phyloP scores from a whole-genome alignment of 495 filamentous ascomycete genomes.

The Hypoxylon cercidicola region DNA sequence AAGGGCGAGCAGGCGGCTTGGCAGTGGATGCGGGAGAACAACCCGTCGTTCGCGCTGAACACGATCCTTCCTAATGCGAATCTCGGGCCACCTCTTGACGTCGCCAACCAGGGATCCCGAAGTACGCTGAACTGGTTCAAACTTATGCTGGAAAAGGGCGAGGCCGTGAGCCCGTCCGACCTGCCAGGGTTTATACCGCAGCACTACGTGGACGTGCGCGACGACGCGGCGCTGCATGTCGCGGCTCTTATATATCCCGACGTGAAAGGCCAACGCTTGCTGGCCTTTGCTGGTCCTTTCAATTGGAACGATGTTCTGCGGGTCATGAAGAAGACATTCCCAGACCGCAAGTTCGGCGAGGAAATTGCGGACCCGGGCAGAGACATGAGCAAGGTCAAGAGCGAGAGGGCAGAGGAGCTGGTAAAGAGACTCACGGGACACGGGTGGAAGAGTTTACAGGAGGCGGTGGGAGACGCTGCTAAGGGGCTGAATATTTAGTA shows the following conservation, averaged over 20 bases:
- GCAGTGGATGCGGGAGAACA: slow-evolving; percentile 35
- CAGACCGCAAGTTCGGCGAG: slow-evolving; percentile 15
- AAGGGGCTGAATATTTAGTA: slow-evolving; percentile 1
- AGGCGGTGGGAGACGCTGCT: slow-evolving; percentile 9
- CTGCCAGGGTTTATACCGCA: slow-evolving; percentile 14
- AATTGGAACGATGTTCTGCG: no score
- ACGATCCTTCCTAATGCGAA: slow-evolving; percentile 34
- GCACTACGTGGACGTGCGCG: slow-evolving; percentile 30
- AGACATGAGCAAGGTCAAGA: slow-evolving; percentile 33
- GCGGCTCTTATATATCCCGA: slow-evolving; percentile 35
- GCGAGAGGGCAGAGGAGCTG: slow-evolving; percentile 34
- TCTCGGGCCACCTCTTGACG: slow-evolving; percentile 22
- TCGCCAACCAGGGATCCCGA: slow-evolving; percentile 22
- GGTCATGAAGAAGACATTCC: slow-evolving; percentile 14
- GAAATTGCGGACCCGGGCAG: slow-evolving; percentile 12
- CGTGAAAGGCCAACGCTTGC: slow-evolving; percentile 24
- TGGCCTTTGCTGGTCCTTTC: slow-evolving; percentile 31
- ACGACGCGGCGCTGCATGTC: slow-evolving; percentile 32
- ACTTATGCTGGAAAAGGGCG: slow-evolving; percentile 10
- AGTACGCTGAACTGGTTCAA: slow-evolving; percentile 23
- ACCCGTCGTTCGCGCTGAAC: slow-evolving; percentile 41
- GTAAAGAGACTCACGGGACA: slow-evolving; percentile 33
- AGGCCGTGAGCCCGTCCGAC: not conserved
- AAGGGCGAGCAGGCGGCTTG: slow-evolving; percentile 34
- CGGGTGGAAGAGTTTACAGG: slow-evolving; percentile 35